Evolutionary conservation across 495 filamentous ascomycete genomes (phyloP), one percentile per base, ranked within the genome.

Genomic region (Penicillium soppii): DNA sequence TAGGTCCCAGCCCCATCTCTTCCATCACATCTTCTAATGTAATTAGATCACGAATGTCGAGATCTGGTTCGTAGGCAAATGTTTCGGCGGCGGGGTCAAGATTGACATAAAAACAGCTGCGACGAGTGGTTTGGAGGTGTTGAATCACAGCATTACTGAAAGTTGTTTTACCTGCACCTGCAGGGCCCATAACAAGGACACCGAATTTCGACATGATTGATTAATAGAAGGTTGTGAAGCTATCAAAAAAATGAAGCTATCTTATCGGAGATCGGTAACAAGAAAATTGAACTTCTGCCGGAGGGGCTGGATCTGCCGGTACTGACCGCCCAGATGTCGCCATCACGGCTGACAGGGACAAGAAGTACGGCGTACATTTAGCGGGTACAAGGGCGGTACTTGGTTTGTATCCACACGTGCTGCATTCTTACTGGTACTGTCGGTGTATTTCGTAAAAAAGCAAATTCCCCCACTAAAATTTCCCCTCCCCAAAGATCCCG

Each of bases 11-110:
- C 36, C 83, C 81, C 80, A 96, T 82, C 72, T 97, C 94, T 50
- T 97, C 94, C 94, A 98, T 98, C 21, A 95, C 94, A 83, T 98
- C 94, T 62, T 95, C 88, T 39, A 98, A 83, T 2, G 88, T 90
- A 68, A 98, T 96, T 21, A 97, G 81, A 47, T 97, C 92, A 65
- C 91, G 92, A 76, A 98, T 98, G 66, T 98, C 94, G 55, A 97
- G 82, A 63, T 97, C 94, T 1, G 94, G 94, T 55, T 90, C 77
- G 67, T 96, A 95, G 58, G 83, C 81, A 69, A 98, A 97, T 35
- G 85, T 81, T 68, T 97, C 92, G 57, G 94, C 94, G 49, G 94
- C 94, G 9, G 94, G 94, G 70, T 98, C 94, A 54, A 98, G 88
- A 73, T 98, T 98, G 54, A 98, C 86, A 74, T 98, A 98, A 80